A percentile compares a stretch with the other conserved stretches of the same genome.
Conservation (phyloP, 2,329 filamentous ascomycete genomes). For the Sporothrix brunneoviolacea region DNA sequence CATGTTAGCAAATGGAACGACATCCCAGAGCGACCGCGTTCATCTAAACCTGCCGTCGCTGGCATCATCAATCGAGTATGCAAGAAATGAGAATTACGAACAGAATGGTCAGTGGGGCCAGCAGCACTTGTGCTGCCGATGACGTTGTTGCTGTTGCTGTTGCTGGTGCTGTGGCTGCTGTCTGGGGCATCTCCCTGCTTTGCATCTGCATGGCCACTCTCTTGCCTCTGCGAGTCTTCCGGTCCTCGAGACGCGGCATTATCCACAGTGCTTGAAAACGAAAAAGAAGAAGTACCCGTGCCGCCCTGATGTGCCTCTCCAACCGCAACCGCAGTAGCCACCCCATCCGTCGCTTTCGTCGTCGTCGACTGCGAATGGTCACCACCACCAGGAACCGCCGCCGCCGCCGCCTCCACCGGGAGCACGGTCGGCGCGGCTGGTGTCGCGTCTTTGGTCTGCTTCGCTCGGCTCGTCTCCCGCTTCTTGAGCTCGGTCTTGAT, state of each 20-base stretch:
- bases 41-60: not conserved
- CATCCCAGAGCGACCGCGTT: not conserved
- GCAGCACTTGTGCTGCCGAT: not conserved
- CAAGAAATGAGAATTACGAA: slow-evolving; percentile 15
- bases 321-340: slow-evolving; percentile 5
- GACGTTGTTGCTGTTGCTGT: slow-evolving; percentile 1
- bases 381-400: no score
- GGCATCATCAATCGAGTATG: not conserved
- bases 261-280: slow-evolving; percentile 14
- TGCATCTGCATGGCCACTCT: slow-evolving; percentile 10
- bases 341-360: slow-evolving; percentile 12
- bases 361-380: not conserved
- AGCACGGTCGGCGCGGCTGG: slow-evolving; percentile 31
- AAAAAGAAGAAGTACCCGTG: slow-evolving; percentile 2
- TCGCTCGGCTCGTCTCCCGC: slow-evolving; percentile 57
- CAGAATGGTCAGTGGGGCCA: slow-evolving; percentile 14
- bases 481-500: slow-evolving; percentile 89
- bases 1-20: slow-evolving; percentile 13
- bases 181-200: slow-evolving; percentile 10
- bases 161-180: not conserved
- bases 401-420: slow-evolving; percentile 29
- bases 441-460: slow-evolving; percentile 37
- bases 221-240: slow-evolving; percentile 13
- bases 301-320: slow-evolving; percentile 13
- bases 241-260: slow-evolving; percentile 9